A percentile compares a stretch with the other conserved stretches of the same genome.
phyloP scores from a whole-genome alignment of 2,329 filamentous ascomycete genomes.

The Penicillium aurantiogriseum region DNA sequence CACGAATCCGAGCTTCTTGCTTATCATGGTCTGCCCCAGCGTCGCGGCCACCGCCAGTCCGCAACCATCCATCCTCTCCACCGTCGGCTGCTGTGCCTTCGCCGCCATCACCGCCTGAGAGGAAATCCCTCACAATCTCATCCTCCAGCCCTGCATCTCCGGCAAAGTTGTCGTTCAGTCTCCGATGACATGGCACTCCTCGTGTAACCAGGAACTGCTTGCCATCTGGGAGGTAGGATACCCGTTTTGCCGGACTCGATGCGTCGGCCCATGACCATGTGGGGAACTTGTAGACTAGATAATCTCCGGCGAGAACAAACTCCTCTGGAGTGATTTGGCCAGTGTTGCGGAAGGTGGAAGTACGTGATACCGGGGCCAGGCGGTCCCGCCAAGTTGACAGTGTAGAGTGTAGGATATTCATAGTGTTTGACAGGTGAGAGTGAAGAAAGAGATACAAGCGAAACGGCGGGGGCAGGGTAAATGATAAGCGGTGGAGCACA shows the following conservation, averaged over 20 bases:
- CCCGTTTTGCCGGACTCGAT: slow-evolving; percentile 74
- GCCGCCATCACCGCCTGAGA: slow-evolving; percentile 50
- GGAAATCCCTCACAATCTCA: slow-evolving; percentile 77
- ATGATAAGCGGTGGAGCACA: slow-evolving; percentile 32
- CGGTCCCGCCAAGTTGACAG: slow-evolving; percentile 89
- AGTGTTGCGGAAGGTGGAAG: slow-evolving; percentile 87
- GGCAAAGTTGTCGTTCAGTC: slow-evolving; percentile 90
- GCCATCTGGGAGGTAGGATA: slow-evolving; percentile 74
- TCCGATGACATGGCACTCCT: slow-evolving; percentile 87
- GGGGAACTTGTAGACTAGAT: slow-evolving; percentile 97
- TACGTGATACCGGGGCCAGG: slow-evolving; percentile 84
- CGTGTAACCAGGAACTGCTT: slow-evolving; percentile 97
- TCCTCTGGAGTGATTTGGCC: slow-evolving; percentile 97
- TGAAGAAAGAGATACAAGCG: slow-evolving; percentile 1
- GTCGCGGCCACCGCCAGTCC: slow-evolving; percentile 71
- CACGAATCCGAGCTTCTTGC: slow-evolving; percentile 71
- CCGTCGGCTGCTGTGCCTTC: slow-evolving; percentile 66
- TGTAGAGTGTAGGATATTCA: slow-evolving; percentile 91
- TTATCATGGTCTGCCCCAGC: slow-evolving; percentile 54
- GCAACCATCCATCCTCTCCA: slow-evolving; percentile 86
- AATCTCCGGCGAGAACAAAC: slow-evolving; percentile 93
- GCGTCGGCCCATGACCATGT: slow-evolving; percentile 97
- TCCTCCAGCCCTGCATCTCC: slow-evolving; percentile 84
- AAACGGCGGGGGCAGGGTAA: slow-evolving; percentile 9
- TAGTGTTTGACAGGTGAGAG: slow-evolving; percentile 39